phyloP scores from a whole-genome alignment of 2,329 filamentous ascomycete species.

The Cladosporium phlei region DNA sequence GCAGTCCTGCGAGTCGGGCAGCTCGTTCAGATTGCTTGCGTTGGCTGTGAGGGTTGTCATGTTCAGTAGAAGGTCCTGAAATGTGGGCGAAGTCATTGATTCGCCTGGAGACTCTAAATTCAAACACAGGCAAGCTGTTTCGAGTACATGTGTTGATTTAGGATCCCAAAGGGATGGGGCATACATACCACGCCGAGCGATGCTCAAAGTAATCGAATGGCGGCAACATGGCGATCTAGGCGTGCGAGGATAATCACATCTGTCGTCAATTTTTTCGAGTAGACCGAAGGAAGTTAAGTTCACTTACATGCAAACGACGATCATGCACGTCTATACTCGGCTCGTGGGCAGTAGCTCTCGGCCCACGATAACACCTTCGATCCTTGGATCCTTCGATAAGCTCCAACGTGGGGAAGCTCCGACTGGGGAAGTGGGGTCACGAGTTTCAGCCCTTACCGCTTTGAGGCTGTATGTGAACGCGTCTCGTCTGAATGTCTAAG shows the following conservation, averaged over 20 bases:
- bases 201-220: conserved; percentile 67
- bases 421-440: neutral
- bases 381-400: too few relatives aligned
- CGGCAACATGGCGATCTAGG: conserved; percentile 27
- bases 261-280: neutral
- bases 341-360: conserved; percentile 5
- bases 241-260: neutral
- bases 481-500: too few relatives aligned
- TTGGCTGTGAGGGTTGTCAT: conserved; percentile 55
- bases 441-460: too few relatives aligned
- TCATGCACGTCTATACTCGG: conserved; percentile 6
- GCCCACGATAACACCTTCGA: conserved; percentile 5
- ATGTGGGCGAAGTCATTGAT: too few relatives aligned
- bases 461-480: too few relatives aligned
- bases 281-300: neutral
- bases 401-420: conserved; percentile 5
- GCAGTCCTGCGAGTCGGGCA: conserved; percentile 63
- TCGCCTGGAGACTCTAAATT: too few relatives aligned
- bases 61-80: too few relatives aligned
- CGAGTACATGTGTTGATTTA: too few relatives aligned
- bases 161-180: too few relatives aligned
- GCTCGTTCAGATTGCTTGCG: conserved; percentile 74
- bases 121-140: too few relatives aligned
- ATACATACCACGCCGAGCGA: conserved; percentile 62
- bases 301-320: neutral